phyloP scores from a whole-genome alignment of 768 basidiomycete species.

The Russula emetica region DNA sequence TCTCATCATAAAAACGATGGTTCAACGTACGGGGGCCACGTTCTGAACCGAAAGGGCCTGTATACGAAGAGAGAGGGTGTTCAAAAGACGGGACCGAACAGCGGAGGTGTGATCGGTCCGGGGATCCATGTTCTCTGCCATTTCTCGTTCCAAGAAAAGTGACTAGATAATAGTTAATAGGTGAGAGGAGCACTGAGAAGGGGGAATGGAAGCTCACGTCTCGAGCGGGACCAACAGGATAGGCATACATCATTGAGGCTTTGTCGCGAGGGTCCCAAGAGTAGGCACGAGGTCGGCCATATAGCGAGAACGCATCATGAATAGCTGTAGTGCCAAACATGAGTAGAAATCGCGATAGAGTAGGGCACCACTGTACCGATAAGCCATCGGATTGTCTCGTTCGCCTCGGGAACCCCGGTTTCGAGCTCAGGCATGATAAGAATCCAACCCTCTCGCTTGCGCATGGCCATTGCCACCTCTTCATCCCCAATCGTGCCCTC shows the following conservation, averaged over 20 bases:
- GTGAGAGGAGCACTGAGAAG: slow-evolving; percentile 2
- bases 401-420: slow-evolving; percentile 53
- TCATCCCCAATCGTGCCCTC: slow-evolving; percentile 83
- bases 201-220: slow-evolving; percentile 53
- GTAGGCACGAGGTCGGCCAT: slow-evolving; percentile 82
- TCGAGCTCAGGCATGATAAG: slow-evolving; percentile 88
- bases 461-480: slow-evolving; percentile 60
- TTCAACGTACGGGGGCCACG: neutral
- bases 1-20: no score
- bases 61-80: slow-evolving; percentile 63
- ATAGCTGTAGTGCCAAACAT: slow-evolving; percentile 45
- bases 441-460: slow-evolving; percentile 75
- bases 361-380: slow-evolving; percentile 52
- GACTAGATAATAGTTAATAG: slow-evolving; percentile 41
- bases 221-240: slow-evolving; percentile 79
- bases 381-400: slow-evolving; percentile 89
- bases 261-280: slow-evolving; percentile 87
- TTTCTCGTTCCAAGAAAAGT: slow-evolving; percentile 83
- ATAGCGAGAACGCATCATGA: slow-evolving; percentile 83
- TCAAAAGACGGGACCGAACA: slow-evolving; percentile 57
- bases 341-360: slow-evolving; percentile 7
- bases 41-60: slow-evolving; percentile 35
- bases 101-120: slow-evolving; percentile 72
- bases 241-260: slow-evolving; percentile 85
- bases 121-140: slow-evolving; percentile 72